These are phyloP conservation scores for Quillaja saponaria DNA, from an alignment of 306 rosid genomes.

Conservation along the genomic window DNA sequence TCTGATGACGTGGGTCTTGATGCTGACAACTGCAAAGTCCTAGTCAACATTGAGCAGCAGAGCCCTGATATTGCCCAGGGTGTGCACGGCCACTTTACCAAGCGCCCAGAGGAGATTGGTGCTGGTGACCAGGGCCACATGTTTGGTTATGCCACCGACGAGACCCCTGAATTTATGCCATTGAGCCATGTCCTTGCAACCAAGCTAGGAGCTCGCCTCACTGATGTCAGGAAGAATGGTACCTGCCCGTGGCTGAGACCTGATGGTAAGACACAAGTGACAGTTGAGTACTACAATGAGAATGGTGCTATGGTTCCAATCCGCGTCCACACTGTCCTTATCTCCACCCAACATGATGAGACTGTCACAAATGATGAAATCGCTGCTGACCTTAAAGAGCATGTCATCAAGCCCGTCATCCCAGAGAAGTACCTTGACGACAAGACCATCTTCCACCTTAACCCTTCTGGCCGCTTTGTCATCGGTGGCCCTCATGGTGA, in stretches of 20 bases:
- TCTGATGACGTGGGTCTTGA: conserved; percentile 96
- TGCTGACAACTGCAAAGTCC: conserved; percentile 98
- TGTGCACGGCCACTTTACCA: conserved; percentile 98
- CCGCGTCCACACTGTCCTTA: conserved; percentile 97
- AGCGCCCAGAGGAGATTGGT: conserved; percentile 98
- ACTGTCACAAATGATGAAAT: conserved; percentile 93
- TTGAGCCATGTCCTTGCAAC: conserved; percentile 97
- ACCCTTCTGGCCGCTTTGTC: conserved; percentile 99
- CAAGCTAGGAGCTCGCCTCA: conserved; percentile 88
- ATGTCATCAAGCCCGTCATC: conserved; percentile 92
- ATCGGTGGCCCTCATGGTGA: conserved; percentile 99
- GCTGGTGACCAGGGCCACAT: conserved; percentile 99
- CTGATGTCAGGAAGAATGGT: conserved; percentile 94
- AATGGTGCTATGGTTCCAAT: conserved; percentile 93
- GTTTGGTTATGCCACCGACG: conserved; percentile 99
- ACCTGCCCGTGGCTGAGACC: conserved; percentile 97
- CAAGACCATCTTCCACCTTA: conserved; percentile 98
- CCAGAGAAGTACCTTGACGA: conserved; percentile 96
- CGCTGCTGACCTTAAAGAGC: conserved; percentile 94
- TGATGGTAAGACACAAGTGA: conserved; percentile 98
- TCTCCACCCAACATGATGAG: conserved; percentile 98
- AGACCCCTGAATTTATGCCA: conserved; percentile 95
- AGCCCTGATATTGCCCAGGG: conserved; percentile 99
- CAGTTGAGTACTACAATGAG: conserved; percentile 88
- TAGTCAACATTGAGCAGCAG: conserved; percentile 99